phyloP scores from a whole-genome alignment of 129 eudicot genomes.

The Flaveria bidentis region DNA sequence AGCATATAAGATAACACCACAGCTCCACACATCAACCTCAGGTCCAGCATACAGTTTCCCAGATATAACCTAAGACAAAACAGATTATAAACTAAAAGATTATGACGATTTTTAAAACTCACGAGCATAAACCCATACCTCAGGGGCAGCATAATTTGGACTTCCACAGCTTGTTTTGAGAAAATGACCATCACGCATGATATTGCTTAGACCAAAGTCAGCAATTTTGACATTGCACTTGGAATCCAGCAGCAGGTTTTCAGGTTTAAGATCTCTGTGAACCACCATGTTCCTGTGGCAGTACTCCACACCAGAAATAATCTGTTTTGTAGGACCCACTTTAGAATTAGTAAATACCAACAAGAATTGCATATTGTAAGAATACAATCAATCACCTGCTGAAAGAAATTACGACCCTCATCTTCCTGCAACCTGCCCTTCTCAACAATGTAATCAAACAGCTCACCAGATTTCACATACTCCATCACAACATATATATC shows the following conservation, averaged over 20 bases:
- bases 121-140: conserved; percentile 44
- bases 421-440: conserved; percentile 94
- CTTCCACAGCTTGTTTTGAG: conserved; percentile 98
- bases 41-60: conserved; percentile 98
- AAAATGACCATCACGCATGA: conserved; percentile 98
- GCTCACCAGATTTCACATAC: conserved; percentile 92
- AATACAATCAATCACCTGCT: conserved; percentile 54
- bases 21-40: conserved; percentile 98
- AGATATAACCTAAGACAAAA: conserved; percentile 67
- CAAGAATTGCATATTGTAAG: conserved; percentile 1
- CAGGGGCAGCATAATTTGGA: conserved; percentile 98
- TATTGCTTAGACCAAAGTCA: conserved; percentile 94
- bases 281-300: conserved; percentile 99
- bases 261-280: conserved; percentile 94
- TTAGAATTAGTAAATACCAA: conserved; percentile 18
- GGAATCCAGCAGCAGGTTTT: conserved; percentile 85
- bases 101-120: not conserved
- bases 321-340: conserved; percentile 46
- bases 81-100: not conserved
- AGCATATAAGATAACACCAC: conserved; percentile 97
- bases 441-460: conserved; percentile 96
- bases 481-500: conserved; percentile 98
- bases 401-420: conserved; percentile 87
- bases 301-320: conserved; percentile 95
- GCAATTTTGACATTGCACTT: conserved; percentile 87